phyloP scores from a whole-genome alignment of 2,329 filamentous ascomycete species.

The Stagonosporopsis vannaccii region DNA sequence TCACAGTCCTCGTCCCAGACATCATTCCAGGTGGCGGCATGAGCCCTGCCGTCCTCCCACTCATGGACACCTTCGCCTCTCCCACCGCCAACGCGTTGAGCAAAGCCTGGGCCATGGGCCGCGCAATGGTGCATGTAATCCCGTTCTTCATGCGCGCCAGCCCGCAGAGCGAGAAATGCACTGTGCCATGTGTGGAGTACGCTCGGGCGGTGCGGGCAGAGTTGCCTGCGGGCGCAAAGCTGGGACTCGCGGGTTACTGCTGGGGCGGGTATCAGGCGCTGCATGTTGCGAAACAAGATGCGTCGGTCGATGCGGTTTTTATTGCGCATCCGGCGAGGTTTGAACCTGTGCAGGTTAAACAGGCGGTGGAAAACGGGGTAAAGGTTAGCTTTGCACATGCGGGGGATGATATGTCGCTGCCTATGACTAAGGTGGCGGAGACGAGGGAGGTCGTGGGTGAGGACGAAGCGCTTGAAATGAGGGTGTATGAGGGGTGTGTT shows the following conservation, averaged over 20 bases:
- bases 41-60: slow-evolving; percentile 7
- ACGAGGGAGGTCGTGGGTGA: slow-evolving; percentile 24
- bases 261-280: slow-evolving; percentile 33
- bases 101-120: not conserved
- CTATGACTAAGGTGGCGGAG: slow-evolving; percentile 22
- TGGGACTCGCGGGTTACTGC: slow-evolving; percentile 31
- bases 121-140: slow-evolving; percentile 9
- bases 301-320: slow-evolving; percentile 23
- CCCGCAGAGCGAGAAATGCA: slow-evolving; percentile 4
- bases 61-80: slow-evolving; percentile 19
- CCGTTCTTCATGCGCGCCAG: slow-evolving; percentile 21
- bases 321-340: slow-evolving; percentile 27
- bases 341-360: not conserved
- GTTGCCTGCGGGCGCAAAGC: slow-evolving; percentile 14
- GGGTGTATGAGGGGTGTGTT: slow-evolving; percentile 24
- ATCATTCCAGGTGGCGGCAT: slow-evolving; percentile 33
- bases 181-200: slow-evolving; percentile 6
- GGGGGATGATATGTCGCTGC: slow-evolving; percentile 24
- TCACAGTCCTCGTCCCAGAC: slow-evolving; percentile 32
- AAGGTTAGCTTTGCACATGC: slow-evolving; percentile 27
- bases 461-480: slow-evolving; percentile 28
- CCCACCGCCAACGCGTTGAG: slow-evolving; percentile 4
- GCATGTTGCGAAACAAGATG: not conserved
- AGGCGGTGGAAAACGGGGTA: not conserved
- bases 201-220: slow-evolving; percentile 17